Evolutionary conservation across 129 eudicot species (phyloP).

Genomic region (Flaveria bidentis): DNA sequence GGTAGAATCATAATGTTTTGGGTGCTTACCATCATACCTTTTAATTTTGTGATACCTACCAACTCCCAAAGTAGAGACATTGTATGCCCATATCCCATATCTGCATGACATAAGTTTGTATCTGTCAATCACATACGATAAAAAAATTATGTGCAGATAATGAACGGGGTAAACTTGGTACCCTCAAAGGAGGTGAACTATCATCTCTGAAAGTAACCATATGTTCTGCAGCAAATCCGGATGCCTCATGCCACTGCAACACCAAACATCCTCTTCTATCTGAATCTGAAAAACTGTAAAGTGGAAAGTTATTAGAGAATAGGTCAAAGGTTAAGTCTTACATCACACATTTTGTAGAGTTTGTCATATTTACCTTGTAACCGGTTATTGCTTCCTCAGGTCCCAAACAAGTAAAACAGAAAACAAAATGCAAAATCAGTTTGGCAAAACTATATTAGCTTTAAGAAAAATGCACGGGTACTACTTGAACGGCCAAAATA

Average conservation of each 20-base stretch:
- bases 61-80: slow-evolving; percentile 84
- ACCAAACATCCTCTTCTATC: slow-evolving; percentile 88
- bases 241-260: slow-evolving; percentile 70
- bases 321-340: slow-evolving; percentile 2
- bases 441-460: background rate
- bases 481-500: no score
- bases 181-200: slow-evolving; percentile 80
- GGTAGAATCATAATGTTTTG: background rate
- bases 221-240: slow-evolving; percentile 89
- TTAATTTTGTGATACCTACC: slow-evolving; percentile 66
- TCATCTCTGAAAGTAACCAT: slow-evolving; percentile 94
- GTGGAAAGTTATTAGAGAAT: slow-evolving; percentile 17
- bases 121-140: background rate
- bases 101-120: slow-evolving; percentile 43
- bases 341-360: slow-evolving; percentile 6
- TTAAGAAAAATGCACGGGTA: background rate
- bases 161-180: slow-evolving; percentile 17
- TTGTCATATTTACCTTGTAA: slow-evolving; percentile 54
- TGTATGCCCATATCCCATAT: slow-evolving; percentile 91
- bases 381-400: slow-evolving; percentile 87
- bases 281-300: slow-evolving; percentile 76
- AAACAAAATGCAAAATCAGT: slow-evolving; percentile 22
- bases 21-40: slow-evolving; percentile 50
- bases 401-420: slow-evolving; percentile 85
- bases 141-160: background rate